Base-by-base conservation (phyloP, 148 eudicot species). In the Vaccinium darrowii region DNA sequence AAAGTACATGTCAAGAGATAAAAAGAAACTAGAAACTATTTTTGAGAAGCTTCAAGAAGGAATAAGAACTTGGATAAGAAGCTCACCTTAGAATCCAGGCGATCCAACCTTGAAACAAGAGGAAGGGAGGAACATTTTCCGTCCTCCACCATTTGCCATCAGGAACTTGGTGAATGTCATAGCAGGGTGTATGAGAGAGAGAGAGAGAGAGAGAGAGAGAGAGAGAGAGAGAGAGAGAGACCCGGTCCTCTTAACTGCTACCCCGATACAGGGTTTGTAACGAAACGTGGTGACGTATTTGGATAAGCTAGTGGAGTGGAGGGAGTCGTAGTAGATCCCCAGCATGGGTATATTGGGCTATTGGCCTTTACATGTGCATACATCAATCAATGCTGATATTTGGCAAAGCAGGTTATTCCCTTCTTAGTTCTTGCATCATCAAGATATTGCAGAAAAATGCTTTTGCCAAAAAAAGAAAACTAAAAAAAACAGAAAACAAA, bases 71-170 rank as follows among this genome's bases (percentile, higher is more conserved):
- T 77, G 80, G 36, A 23, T 5, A 14, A 47, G 56, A 76, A 23
- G 58, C 60, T 51, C 36, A 77, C 80, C 30, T 51, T 7, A 77
- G 58, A 77, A 10, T 77, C 80, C 80, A 77, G 21, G 58, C 19
- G 58, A 77, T 77, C 58, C 39, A 77, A 77, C 80, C 60, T 77
- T 51, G 80, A 51, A 77, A 77, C 58, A n/a, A 77, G 16, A 51
- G 80, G 80, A 77, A 77, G 25, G 36, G 58, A 77, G 36, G 5
- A 11, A 49, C 7, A n/a, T 12, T 30, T 50, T 11, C n/a, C 7
- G 15, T 25, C 80, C 33, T 51, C 58, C 53, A 30, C 80, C 80
- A 76, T 76, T 49, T 76, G 30, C 80, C 50, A 27, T 52, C 80
- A 21, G 15, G 50, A 74, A 27, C 78, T 43, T 18, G 39, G 50